Base-by-base conservation (phyloP, 352 stramenopile species). In the Phytopythium oedochilum region DNA sequence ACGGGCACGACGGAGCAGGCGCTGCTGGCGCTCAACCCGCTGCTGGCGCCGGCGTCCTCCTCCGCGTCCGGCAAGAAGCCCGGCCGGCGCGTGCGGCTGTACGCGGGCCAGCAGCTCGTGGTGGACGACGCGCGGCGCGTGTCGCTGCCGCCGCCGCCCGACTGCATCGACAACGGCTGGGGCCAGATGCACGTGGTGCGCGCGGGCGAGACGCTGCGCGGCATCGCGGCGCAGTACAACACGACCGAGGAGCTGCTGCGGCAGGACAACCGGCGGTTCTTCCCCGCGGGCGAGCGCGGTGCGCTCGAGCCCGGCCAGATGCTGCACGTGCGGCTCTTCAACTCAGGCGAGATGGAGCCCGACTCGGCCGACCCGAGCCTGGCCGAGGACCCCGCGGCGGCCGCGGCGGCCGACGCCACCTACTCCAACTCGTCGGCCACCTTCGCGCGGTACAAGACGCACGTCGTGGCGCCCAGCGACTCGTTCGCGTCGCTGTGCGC, bases 171-270 rank as follows among this genome's bases (percentile, higher is more conserved):
- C 69, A 73, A 84, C 42, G 84, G 84, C 46, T 94, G 84, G 84
- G 84, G 84, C 1, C 78, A 90, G 44, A 92, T 94, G 82, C 84
- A 94, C 51, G 51, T 92, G 22, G 81, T 92, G 56, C 76, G 78
- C 26, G 50, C 73, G 0, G 81, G 78, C 36, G 84, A 94, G 57
- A 77, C 80, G 55, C 64, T 94, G 51, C 60, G 71, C n/a, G 62
- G 42, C 58, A 91, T 94, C 44, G 80, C 83, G 29, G 55, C 54
- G 58, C 70, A 84, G 35, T 94, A 92, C 72, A 92, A 94, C 64
- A 92, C 83, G 42, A 88, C 67, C 22, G 78, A 90, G 48, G 75
- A 88, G 64, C 55, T 83, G n/a, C 64, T 94, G 45, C 84, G 84
- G 14, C 75, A 84, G 45, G 83, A 91, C 63, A 94, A 94, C 55